phyloP scores from a whole-genome alignment of 495 filamentous ascomycete genomes.

The Tuber microsphaerosporum region DNA sequence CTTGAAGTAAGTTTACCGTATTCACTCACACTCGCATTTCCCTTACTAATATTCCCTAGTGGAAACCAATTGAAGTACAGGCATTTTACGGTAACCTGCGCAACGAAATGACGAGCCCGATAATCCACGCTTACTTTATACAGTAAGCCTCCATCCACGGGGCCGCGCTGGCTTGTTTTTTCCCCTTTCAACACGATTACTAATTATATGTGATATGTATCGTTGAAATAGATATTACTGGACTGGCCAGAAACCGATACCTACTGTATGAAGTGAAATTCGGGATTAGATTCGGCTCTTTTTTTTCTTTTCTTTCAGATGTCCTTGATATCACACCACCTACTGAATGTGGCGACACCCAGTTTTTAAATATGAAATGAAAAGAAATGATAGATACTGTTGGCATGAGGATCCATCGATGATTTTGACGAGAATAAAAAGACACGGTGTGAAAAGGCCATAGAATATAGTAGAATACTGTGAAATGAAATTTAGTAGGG shows the following conservation, averaged over 20 bases:
- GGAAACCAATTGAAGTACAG: constrained; percentile 34
- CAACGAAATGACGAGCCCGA: constrained; percentile 20
- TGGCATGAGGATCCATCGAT: not conserved
- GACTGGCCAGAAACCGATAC: constrained; percentile 25
- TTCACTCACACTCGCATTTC: too few species aligned
- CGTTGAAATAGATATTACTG: constrained; percentile 21
- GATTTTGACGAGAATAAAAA: not conserved
- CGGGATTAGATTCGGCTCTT: not conserved
- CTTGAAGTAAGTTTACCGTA: constrained; percentile 16
- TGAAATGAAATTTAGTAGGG: not conserved
- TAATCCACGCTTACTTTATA: constrained; percentile 28
- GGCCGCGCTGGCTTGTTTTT: not conserved
- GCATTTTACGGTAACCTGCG: constrained; percentile 32
- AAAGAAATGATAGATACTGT: not conserved
- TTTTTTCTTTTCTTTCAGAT: not conserved
- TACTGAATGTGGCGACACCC: not conserved
- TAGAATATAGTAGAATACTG: not conserved
- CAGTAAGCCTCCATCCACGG: constrained; percentile 7
- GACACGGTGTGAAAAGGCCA: not conserved
- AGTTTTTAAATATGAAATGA: not conserved
- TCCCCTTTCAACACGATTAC: not conserved
- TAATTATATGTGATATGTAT: not conserved
- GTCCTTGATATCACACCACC: not conserved
- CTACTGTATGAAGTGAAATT: not conserved
- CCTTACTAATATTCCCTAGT: constrained; percentile 9